Conservation (phyloP, 139 green algal genomes). For the Zygnema cylindricum region DNA sequence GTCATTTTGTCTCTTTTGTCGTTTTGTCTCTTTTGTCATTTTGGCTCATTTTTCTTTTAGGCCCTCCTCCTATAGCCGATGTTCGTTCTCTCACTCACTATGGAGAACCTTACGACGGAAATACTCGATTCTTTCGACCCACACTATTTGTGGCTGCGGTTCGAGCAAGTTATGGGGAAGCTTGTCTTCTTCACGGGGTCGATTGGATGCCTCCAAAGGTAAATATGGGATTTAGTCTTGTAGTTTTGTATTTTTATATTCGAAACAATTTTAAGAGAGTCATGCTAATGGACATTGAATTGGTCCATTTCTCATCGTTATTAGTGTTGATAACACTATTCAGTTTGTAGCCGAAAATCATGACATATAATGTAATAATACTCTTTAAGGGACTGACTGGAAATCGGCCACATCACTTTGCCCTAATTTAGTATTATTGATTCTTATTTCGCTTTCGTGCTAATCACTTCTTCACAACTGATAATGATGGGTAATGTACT, state of each 20-base stretch:
- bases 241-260: background rate
- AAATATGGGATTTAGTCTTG: no score
- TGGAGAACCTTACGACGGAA: slow-evolving; percentile 54
- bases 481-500: no score
- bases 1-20: background rate
- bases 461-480: no score
- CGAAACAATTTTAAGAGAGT: background rate
- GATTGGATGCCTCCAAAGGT: slow-evolving; percentile 57
- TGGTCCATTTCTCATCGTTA: no score
- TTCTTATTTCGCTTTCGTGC: no score
- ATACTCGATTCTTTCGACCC: slow-evolving; percentile 38
- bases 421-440: no score
- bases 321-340: no score
- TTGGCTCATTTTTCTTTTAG: background rate
- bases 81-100: slow-evolving; percentile 50
- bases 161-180: slow-evolving; percentile 49
- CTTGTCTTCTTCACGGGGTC: slow-evolving; percentile 57
- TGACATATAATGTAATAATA: no score
- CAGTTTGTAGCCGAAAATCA: no score
- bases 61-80: slow-evolving; percentile 22
- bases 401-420: no score
- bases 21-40: background rate
- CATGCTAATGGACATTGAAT: no score
- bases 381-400: no score
- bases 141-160: slow-evolving; percentile 55